Evolutionary conservation across 2,329 filamentous ascomycete genomes (phyloP), one percentile per base, ranked within the genome.

Genomic region (Aspergillus clavatus): DNA sequence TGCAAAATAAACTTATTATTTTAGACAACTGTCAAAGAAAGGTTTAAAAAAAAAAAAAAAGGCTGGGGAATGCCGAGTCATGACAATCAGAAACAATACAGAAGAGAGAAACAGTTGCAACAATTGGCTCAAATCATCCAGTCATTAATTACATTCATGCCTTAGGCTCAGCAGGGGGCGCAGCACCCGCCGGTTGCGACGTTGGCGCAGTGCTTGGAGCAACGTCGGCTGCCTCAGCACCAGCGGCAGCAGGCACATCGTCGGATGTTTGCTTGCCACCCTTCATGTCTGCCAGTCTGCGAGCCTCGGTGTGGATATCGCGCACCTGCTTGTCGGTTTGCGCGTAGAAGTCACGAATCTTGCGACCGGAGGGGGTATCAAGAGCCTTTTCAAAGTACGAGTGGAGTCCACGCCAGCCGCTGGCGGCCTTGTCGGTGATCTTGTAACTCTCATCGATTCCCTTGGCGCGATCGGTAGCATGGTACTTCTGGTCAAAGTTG

Each of bases 341-440:
- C 6, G 83, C 79, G 72, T 98, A 98, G 73, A 98, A 98, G 52
- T 84, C 76, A 57, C 87, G 86, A 50, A 98, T 73, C 72, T 86
- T 89, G 75, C 90, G 82, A 57, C 93, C 93, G 1, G 89, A 95
- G 7, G 89, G 89, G 0, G 89, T 94, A 65, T 79, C 84, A 46
- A 84, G 75, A 2, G 91, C 91, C 79, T 94, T 94, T 73, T 97
- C 91, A 64, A 96, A 97, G 80, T 97, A 98, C 10, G 85, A 89
- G 68, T 76, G 77, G 50, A 97, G 67, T 26, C 88, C 86, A 33
- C 77, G 76, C 75, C 78, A 83, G 48, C 77, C 80, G 47, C 72
- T 78, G 62, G 75, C 80, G 52, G 87, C 89, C 62, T 85, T 86
- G 57, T 83, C 77, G 43, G 81, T 80, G 62, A 97, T 82, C 58